Conservation (phyloP, 352 stramenopile species). For the Blastocystis sp. region DNA sequence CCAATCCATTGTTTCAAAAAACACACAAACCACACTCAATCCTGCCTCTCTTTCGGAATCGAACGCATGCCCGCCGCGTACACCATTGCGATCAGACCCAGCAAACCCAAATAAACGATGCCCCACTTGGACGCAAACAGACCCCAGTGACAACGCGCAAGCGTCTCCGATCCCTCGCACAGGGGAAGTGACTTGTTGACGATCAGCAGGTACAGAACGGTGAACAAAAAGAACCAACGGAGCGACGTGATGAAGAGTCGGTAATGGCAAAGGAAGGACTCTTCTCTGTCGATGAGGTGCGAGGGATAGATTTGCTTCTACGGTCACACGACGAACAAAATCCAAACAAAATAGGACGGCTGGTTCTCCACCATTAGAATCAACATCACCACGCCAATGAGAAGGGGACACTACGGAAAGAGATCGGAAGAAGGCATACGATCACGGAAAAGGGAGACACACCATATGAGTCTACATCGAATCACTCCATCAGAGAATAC, state of each 20-base stretch:
- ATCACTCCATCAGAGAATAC: neutral
- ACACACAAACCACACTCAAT: conserved; percentile 41
- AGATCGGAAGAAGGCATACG: neutral
- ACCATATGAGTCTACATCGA: neutral
- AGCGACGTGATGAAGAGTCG: conserved; percentile 34
- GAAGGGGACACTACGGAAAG: neutral
- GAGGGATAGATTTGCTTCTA: conserved; percentile 14
- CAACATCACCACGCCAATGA: neutral
- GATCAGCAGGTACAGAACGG: conserved; percentile 12
- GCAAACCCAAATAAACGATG: neutral
- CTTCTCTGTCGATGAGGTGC: neutral
- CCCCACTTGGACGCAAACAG: neutral
- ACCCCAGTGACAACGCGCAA: neutral
- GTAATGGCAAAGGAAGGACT: conserved; percentile 16
- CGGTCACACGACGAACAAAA: neutral
- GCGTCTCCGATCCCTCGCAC: neutral
- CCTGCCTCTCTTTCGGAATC: neutral
- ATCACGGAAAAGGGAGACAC: neutral
- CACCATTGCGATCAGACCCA: neutral
- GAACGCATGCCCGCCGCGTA: neutral
- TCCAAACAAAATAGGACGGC: neutral
- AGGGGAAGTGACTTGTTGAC: neutral
- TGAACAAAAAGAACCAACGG: conserved; percentile 13
- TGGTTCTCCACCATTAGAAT: neutral
- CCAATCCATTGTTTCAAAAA: neutral